A percentile compares a stretch with the other conserved stretches of the same genome.
These are phyloP conservation scores for Globomyces pollinis-pini DNA, from an alignment of 192 early-diverging fungal genomes.

Conservation along the genomic window DNA sequence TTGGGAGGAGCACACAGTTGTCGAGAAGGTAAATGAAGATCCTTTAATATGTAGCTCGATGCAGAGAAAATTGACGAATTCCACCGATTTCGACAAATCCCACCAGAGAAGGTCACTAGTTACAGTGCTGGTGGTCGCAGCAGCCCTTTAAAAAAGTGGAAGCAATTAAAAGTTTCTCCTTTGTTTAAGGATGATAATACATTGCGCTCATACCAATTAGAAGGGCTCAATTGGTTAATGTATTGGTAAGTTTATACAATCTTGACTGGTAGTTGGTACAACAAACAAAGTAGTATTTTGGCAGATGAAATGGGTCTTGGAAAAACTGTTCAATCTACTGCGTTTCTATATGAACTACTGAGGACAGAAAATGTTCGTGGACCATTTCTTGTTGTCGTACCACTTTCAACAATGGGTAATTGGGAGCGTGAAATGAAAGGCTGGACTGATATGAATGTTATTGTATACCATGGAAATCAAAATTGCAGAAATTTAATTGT, in stretches of 20 bases:
- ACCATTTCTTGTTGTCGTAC: constrained; percentile 64
- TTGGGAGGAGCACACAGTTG: constrained; percentile 58
- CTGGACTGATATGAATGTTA: constrained; percentile 69
- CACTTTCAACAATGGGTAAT: constrained; percentile 51
- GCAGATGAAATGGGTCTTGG: constrained; percentile 53
- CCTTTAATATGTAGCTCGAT: constrained; percentile 38
- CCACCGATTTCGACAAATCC: constrained; percentile 48
- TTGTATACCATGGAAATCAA: constrained; percentile 66
- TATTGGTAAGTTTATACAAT: constrained; percentile 46
- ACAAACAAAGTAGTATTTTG: constrained; percentile 54
- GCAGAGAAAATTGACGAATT: constrained; percentile 59
- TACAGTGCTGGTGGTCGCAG: constrained; percentile 23
- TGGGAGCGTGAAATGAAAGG: constrained; percentile 67
- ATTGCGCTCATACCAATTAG: constrained; percentile 69
- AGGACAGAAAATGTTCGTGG: constrained; percentile 53
- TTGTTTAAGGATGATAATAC: constrained; percentile 61
- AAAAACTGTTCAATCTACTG: constrained; percentile 72
- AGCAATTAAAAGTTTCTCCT: constrained; percentile 57
- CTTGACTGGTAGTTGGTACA: constrained; percentile 45
- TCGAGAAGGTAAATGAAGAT: constrained; percentile 33
- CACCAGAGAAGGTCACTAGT: constrained; percentile 35
- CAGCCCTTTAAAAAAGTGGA: constrained; percentile 39
- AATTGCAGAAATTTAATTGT: constrained; percentile 66
- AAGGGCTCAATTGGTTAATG: constrained; percentile 77
- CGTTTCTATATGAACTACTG: constrained; percentile 65